These are phyloP conservation scores for Aspergillus sojae DNA, from an alignment of 2,329 filamentous ascomycete genomes.

Conservation along the genomic window DNA sequence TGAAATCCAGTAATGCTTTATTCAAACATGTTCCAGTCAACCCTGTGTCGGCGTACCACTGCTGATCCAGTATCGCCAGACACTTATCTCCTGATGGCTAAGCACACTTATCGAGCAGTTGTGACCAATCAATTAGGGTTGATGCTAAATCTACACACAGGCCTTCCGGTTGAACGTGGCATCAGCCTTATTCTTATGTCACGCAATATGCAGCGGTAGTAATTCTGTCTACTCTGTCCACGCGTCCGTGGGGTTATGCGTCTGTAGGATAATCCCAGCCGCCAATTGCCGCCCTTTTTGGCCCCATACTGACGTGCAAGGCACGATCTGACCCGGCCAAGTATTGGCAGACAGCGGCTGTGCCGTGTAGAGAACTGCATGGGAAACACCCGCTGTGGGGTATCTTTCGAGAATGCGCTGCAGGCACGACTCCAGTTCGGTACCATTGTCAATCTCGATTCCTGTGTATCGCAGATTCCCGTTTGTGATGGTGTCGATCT, in stretches of 20 bases:
- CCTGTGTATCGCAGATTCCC: conserved; percentile 29
- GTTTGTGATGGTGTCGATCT: conserved; percentile 27
- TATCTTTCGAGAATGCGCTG: conserved; percentile 26
- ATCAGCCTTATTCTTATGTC: conserved; percentile 1
- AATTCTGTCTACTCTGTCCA: background rate
- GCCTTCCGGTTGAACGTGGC: background rate
- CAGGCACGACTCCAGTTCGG: conserved; percentile 27
- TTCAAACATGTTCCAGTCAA: background rate
- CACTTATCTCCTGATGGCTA: background rate
- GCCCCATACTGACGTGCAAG: conserved; percentile 47
- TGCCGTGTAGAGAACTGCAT: conserved; percentile 41
- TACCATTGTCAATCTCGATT: conserved; percentile 32
- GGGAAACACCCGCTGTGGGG: conserved; percentile 15
- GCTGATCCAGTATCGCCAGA: background rate
- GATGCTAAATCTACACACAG: background rate
- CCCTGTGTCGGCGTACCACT: background rate
- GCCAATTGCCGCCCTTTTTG: conserved; percentile 34
- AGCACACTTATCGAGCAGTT: background rate
- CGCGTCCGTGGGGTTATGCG: conserved; percentile 7
- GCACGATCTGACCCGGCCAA: conserved; percentile 42
- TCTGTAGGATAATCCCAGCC: conserved; percentile 41
- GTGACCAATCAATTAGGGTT: background rate
- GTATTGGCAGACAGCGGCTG: conserved; percentile 23
- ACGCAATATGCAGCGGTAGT: conserved; percentile 3
- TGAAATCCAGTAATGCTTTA: background rate